These are phyloP conservation scores for Medicago lupulina DNA, from an alignment of 306 rosid species.

Conservation along the genomic window DNA sequence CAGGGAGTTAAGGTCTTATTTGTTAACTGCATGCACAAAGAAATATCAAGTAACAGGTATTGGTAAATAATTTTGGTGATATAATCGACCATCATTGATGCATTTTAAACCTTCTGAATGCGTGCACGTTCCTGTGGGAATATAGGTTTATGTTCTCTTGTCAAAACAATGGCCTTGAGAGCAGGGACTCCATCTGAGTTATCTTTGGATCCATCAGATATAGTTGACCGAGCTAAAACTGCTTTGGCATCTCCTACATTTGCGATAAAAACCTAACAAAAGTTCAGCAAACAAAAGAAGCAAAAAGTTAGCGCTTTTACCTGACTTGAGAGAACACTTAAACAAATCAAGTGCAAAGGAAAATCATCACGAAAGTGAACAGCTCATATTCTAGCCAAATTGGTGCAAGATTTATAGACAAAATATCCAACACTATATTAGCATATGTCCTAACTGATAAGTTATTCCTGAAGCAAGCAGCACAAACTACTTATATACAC, in stretches of 20 bases:
- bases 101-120: constrained; percentile 76
- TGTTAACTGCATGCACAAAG: constrained; percentile 19
- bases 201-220: constrained; percentile 52
- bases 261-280: constrained; percentile 76
- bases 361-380: constrained; percentile 2
- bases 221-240: constrained; percentile 75
- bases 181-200: constrained; percentile 51
- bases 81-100: constrained; percentile 32
- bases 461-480: constrained; percentile 11
- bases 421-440: not conserved
- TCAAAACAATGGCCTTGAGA: constrained; percentile 86
- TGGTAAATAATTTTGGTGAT: constrained; percentile 25
- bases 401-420: constrained; percentile 11
- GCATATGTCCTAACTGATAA: not conserved
- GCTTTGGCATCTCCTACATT: constrained; percentile 94
- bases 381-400: constrained; percentile 5
- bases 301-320: not conserved
- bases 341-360: constrained; percentile 32
- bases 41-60: constrained; percentile 21
- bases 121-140: constrained; percentile 87
- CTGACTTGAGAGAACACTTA: not conserved
- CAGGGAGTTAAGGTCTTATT: constrained; percentile 16
- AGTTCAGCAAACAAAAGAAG: constrained; percentile 34
- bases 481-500: not conserved
- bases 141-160: constrained; percentile 91